These are phyloP conservation scores for Syncephalastrum racemosum DNA, from an alignment of 371 early-diverging fungal species.

Conservation along the genomic window DNA sequence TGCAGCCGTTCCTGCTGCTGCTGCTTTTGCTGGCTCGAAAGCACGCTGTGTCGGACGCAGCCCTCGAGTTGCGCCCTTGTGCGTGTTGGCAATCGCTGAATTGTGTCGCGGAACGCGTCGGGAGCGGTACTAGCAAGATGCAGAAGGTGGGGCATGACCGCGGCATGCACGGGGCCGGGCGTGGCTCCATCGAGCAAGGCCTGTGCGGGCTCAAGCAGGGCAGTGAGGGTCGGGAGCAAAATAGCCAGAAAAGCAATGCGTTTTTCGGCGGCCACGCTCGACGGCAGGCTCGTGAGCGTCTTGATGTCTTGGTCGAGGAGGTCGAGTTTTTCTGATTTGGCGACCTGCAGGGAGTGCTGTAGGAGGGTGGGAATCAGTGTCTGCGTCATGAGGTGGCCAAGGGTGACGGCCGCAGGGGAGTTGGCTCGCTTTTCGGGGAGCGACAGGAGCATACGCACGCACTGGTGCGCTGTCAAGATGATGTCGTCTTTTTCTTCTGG, in stretches of 20 bases:
- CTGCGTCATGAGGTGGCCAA: slow-evolving; percentile 33
- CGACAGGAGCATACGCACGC: slow-evolving; percentile 44
- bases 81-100: slow-evolving; percentile 27
- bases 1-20: slow-evolving; percentile 32
- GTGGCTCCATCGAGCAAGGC: slow-evolving; percentile 7
- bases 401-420: slow-evolving; percentile 16
- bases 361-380: slow-evolving; percentile 34
- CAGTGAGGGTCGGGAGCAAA: slow-evolving; percentile 40
- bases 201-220: slow-evolving; percentile 35
- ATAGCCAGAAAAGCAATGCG: slow-evolving; percentile 16
- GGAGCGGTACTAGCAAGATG: slow-evolving; percentile 38
- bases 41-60: slow-evolving; percentile 45
- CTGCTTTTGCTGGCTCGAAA: slow-evolving; percentile 35
- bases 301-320: slow-evolving; percentile 44
- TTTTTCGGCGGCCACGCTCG: slow-evolving; percentile 22
- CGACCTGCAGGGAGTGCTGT: slow-evolving; percentile 22
- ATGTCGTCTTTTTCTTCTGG: slow-evolving; percentile 38
- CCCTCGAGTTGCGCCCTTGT: slow-evolving; percentile 42
- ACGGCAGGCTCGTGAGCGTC: slow-evolving; percentile 33
- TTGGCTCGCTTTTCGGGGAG: slow-evolving; percentile 40
- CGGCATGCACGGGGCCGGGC: slow-evolving; percentile 29
- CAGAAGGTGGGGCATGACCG: slow-evolving; percentile 32
- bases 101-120: slow-evolving; percentile 37
- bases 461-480: slow-evolving; percentile 46
- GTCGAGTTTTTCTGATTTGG: slow-evolving; percentile 16